Evolutionary conservation across 768 basidiomycete species (phyloP).

Genomic region (Boletus pseudo-olivaceus): DNA sequence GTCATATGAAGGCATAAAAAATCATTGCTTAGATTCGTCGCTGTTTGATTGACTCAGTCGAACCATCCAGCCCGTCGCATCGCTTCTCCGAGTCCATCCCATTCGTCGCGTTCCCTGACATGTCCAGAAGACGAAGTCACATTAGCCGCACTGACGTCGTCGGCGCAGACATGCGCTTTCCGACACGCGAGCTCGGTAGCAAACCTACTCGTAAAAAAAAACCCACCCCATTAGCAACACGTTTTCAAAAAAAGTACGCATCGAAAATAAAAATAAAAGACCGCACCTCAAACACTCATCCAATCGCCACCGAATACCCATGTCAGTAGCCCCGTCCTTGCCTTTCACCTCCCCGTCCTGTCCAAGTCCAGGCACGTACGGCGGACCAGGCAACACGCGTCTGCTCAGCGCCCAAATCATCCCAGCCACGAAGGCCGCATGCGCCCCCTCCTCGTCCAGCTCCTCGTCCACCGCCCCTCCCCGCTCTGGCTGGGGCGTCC

Average conservation of each 20-base stretch:
- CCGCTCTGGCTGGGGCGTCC: constrained; percentile 21
- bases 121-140: constrained; percentile 13
- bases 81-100: constrained; percentile 70
- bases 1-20: neutral
- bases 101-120: constrained; percentile 43
- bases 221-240: neutral
- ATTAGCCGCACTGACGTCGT: constrained; percentile 2
- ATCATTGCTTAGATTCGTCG: constrained; percentile 1
- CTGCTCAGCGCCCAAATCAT: constrained; percentile 83
- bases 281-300: constrained; percentile 76
- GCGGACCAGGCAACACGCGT: constrained; percentile 66
- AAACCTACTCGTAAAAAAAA: constrained; percentile 46
- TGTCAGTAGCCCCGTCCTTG: constrained; percentile 36
- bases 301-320: constrained; percentile 62
- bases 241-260: neutral
- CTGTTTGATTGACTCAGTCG: constrained; percentile 30
- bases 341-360: constrained; percentile 16
- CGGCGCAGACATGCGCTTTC: constrained; percentile 40
- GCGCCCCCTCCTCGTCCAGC: constrained; percentile 72
- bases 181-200: constrained; percentile 81
- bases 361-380: constrained; percentile 54
- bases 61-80: constrained; percentile 79
- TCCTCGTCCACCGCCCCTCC: constrained; percentile 29
- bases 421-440: constrained; percentile 81
- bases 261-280: constrained; percentile 6